A percentile compares a stretch with the other conserved stretches of the same genome.
phyloP scores from a whole-genome alignment of 768 basidiomycete genomes.

The Mycena rebaudengoi region DNA sequence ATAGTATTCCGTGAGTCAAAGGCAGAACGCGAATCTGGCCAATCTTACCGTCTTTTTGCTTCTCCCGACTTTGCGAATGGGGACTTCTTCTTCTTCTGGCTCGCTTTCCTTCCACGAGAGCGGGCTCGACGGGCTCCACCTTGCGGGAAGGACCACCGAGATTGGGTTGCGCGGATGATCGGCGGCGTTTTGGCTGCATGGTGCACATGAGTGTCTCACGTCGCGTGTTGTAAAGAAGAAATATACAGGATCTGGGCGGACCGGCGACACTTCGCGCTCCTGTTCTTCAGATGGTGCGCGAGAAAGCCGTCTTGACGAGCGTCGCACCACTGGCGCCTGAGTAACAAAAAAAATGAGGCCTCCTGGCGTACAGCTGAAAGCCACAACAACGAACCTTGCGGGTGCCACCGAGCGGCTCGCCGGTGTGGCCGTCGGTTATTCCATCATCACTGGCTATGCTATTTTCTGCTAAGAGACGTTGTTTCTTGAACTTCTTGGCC shows the following conservation, averaged over 20 bases:
- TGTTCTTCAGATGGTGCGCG: conserved; percentile 58
- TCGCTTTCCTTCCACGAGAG: conserved; percentile 79
- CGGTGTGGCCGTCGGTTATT: conserved; percentile 84
- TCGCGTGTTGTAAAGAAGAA: conserved; percentile 17
- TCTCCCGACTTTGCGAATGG: conserved; percentile 65
- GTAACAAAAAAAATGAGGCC: conserved; percentile 14
- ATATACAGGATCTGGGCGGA: conserved; percentile 66
- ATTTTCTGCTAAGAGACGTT: conserved; percentile 69
- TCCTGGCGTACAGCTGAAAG: not conserved
- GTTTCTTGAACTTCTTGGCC: conserved; percentile 64
- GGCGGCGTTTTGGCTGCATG: conserved; percentile 75
- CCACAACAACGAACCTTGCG: conserved; percentile 48
- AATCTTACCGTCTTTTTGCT: conserved; percentile 64
- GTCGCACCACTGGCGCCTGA: conserved; percentile 46
- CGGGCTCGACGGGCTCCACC: conserved; percentile 48
- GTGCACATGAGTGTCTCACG: conserved; percentile 20
- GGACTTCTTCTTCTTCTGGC: conserved; percentile 71
- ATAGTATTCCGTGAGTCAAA: conserved; percentile 6
- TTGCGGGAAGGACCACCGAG: conserved; percentile 60
- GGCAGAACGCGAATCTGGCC: not conserved
- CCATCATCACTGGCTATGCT: conserved; percentile 84
- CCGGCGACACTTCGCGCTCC: conserved; percentile 46
- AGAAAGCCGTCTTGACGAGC: conserved; percentile 74
- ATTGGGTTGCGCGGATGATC: conserved; percentile 80
- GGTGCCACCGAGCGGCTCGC: conserved; percentile 63